phyloP scores from a whole-genome alignment of 163 green algal genomes.

The Scenedesmus sp. region DNA sequence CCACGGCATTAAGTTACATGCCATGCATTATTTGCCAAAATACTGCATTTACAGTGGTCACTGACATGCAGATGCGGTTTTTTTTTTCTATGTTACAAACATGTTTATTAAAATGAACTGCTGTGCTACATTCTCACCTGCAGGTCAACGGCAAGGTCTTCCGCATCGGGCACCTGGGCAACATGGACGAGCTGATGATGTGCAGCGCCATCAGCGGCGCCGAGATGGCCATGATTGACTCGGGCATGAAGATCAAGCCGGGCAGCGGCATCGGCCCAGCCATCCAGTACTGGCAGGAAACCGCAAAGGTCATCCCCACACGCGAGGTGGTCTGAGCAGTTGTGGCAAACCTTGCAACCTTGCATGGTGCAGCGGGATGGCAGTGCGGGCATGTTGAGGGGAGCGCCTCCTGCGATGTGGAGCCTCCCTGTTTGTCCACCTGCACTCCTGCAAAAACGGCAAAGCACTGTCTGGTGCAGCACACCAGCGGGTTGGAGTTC shows the following conservation, averaged over 20 bases:
- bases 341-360: neutral
- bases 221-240: conserved; percentile 95
- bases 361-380: no score
- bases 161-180: conserved; percentile 97
- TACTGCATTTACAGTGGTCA: neutral
- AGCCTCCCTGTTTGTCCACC: no score
- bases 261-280: conserved; percentile 82
- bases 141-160: conserved; percentile 85
- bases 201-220: conserved; percentile 85
- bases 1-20: no score
- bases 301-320: conserved; percentile 82
- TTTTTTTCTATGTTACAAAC: neutral
- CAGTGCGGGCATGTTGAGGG: no score
- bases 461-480: no score
- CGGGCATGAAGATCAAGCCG: conserved; percentile 82
- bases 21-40: no score
- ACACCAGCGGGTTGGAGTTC: no score
- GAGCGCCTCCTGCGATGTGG: no score
- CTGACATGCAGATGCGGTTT: neutral
- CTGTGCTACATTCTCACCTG: no score
- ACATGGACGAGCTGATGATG: conserved; percentile 99
- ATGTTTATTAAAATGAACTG: neutral
- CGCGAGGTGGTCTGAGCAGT: conserved; percentile 63
- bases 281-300: conserved; percentile 77
- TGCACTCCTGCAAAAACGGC: no score